Conservation (phyloP, 2,329 filamentous ascomycete species). For the Coniochaeta ligniaria region DNA sequence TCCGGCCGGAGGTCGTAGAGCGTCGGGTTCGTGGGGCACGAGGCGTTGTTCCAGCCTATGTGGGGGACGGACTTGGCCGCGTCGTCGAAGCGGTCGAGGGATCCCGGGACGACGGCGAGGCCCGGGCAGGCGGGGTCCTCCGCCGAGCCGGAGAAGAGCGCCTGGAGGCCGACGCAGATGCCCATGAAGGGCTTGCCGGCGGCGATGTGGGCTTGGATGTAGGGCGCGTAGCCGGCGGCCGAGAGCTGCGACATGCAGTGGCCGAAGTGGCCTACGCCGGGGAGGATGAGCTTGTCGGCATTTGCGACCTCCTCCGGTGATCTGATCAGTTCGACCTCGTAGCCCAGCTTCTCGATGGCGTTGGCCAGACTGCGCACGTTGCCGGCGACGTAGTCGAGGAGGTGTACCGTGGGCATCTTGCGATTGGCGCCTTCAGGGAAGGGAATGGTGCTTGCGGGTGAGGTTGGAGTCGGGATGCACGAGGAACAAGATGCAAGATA, state of each 20-base stretch:
- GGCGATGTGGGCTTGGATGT: conserved; percentile 74
- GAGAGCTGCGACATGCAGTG: conserved; percentile 86
- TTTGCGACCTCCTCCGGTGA: conserved; percentile 75
- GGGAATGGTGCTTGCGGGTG: neutral
- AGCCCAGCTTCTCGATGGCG: conserved; percentile 93
- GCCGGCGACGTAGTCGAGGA: conserved; percentile 86
- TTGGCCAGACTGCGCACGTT: conserved; percentile 96
- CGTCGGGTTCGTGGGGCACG: conserved; percentile 31
- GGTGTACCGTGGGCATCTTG: conserved; percentile 67
- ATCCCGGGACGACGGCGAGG: conserved; percentile 65
- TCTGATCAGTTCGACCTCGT: conserved; percentile 85
- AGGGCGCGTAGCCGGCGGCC: conserved; percentile 74
- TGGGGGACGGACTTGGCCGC: conserved; percentile 86
- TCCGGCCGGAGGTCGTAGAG: conserved; percentile 73
- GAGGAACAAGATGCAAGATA: neutral
- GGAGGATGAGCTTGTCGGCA: conserved; percentile 90
- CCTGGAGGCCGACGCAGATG: conserved; percentile 92
- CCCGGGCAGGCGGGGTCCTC: conserved; percentile 69
- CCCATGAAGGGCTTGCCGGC: conserved; percentile 97
- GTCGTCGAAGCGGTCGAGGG: conserved; percentile 70
- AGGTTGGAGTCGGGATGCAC: neutral
- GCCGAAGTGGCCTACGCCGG: conserved; percentile 95
- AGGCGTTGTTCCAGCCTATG: conserved; percentile 95
- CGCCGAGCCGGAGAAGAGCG: conserved; percentile 76
- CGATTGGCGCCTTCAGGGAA: conserved; percentile 13